phyloP scores from a whole-genome alignment of 371 early-diverging fungal species.

The Apophysomyces ossiformis region DNA sequence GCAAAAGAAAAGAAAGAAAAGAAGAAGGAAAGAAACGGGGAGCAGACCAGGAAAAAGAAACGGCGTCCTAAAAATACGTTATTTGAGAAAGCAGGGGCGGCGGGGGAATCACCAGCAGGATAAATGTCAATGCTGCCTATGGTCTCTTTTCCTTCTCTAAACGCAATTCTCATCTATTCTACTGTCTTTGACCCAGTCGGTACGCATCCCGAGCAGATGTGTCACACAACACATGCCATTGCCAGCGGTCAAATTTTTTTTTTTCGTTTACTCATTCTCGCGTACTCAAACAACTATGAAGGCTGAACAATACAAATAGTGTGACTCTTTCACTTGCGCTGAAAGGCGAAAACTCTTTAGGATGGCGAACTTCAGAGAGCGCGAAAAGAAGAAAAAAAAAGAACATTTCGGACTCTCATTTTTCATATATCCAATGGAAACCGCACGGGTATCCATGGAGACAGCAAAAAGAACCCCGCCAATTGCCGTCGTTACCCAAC shows the following conservation, averaged over 20 bases:
- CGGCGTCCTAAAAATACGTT: slow-evolving; percentile 11
- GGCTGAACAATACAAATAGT: slow-evolving; percentile 7
- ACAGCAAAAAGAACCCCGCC: no score
- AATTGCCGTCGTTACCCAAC: no score
- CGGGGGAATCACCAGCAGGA: slow-evolving; percentile 2
- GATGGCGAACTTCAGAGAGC: no score
- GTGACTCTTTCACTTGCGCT: not conserved
- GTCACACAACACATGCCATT: slow-evolving; percentile 9
- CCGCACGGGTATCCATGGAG: no score
- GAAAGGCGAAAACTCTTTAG: no score
- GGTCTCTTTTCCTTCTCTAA: not conserved
- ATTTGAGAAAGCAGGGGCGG: slow-evolving; percentile 9
- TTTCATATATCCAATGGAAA: no score
- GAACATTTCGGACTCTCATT: not conserved
- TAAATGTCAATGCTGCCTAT: slow-evolving; percentile 4
- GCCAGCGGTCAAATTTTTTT: not conserved
- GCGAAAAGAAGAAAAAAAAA: not conserved
- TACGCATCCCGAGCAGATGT: slow-evolving; percentile 12
- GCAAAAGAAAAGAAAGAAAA: not conserved
- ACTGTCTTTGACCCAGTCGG: not conserved
- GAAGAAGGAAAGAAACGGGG: slow-evolving; percentile 10
- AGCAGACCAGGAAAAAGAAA: not conserved
- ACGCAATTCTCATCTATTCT: not conserved
- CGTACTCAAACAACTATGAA: not conserved
- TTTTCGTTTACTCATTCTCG: slow-evolving; percentile 1